A percentile compares a stretch with the other conserved stretches of the same genome.
Evolutionary conservation across 129 eudicot genomes (phyloP).

Genomic region (Lactuca sativa): DNA sequence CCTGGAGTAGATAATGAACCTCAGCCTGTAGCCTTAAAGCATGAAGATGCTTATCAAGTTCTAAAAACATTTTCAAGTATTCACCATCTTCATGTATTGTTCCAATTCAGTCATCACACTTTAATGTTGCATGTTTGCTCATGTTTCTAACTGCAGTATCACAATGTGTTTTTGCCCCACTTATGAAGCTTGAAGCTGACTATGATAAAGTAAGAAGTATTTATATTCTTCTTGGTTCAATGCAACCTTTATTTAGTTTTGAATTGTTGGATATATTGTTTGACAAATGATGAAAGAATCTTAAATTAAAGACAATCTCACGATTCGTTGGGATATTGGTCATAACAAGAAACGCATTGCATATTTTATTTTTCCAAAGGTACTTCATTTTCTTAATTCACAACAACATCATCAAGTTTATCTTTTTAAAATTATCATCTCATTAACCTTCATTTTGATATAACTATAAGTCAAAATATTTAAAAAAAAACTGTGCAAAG

Average conservation of each 20-base stretch:
- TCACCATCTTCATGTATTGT: too few species aligned
- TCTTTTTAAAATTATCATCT: background rate
- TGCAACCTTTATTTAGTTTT: background rate
- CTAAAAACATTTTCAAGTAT: too few species aligned
- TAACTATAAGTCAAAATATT: background rate
- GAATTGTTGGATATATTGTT: background rate
- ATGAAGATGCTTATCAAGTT: too few species aligned
- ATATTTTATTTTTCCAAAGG: too few species aligned
- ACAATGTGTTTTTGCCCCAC: slow-evolving; percentile 92
- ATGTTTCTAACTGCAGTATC: too few species aligned
- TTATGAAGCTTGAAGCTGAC: slow-evolving; percentile 95
- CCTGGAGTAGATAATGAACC: too few species aligned
- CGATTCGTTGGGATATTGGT: too few species aligned
- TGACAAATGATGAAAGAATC: slow-evolving; percentile 82
- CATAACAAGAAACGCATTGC: too few species aligned
- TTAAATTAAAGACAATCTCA: too few species aligned
- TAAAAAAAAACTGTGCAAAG: slow-evolving; percentile 51
- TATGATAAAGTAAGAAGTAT: slow-evolving; percentile 71
- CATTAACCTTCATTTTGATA: background rate
- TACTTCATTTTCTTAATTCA: slow-evolving; percentile 58
- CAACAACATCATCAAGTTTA: slow-evolving; percentile 1
- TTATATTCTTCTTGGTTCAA: background rate
- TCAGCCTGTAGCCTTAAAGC: too few species aligned
- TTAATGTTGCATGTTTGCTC: too few species aligned
- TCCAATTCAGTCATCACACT: too few species aligned